A percentile compares a stretch with the other conserved stretches of the same genome.
Evolutionary conservation across 768 basidiomycete genomes (phyloP).

Genomic region (Agaricus subrufescens): DNA sequence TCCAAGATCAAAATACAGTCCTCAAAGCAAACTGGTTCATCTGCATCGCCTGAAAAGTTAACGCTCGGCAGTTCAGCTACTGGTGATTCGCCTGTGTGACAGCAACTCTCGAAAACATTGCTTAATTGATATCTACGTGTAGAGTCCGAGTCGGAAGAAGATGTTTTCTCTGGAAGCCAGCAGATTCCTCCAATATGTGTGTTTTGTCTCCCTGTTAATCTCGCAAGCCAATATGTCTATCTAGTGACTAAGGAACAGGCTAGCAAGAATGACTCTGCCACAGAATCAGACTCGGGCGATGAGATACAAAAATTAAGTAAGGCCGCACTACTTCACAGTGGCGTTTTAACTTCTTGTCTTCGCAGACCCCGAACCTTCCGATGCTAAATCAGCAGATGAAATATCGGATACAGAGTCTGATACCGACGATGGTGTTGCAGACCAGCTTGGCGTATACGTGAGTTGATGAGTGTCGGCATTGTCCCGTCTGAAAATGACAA

Average conservation of each 20-base stretch:
- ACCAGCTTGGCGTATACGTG: slow-evolving; percentile 11
- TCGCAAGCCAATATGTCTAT: slow-evolving; percentile 6
- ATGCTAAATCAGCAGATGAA: slow-evolving; percentile 7
- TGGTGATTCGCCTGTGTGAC: background rate
- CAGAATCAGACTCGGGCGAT: slow-evolving; percentile 31
- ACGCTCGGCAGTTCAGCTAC: background rate
- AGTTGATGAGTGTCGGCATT: background rate
- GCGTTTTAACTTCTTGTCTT: background rate
- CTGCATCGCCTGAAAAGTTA: background rate
- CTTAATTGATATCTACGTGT: background rate
- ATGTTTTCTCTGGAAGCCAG: background rate
- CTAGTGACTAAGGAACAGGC: background rate
- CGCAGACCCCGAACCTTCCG: background rate
- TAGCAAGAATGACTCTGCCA: slow-evolving; percentile 20
- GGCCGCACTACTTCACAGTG: background rate
- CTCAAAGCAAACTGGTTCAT: background rate
- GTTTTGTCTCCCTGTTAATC: background rate
- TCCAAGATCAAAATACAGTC: background rate
- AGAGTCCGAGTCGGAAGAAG: slow-evolving; percentile 12
- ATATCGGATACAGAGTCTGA: slow-evolving; percentile 44
- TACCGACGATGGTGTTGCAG: slow-evolving; percentile 17
- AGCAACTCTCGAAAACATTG: background rate
- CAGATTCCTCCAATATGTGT: background rate
- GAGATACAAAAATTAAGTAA: slow-evolving; percentile 10
- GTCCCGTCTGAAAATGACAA: background rate